Evolutionary conservation across 768 basidiomycete genomes (phyloP).

Genomic region (Baorangia bicolor): DNA sequence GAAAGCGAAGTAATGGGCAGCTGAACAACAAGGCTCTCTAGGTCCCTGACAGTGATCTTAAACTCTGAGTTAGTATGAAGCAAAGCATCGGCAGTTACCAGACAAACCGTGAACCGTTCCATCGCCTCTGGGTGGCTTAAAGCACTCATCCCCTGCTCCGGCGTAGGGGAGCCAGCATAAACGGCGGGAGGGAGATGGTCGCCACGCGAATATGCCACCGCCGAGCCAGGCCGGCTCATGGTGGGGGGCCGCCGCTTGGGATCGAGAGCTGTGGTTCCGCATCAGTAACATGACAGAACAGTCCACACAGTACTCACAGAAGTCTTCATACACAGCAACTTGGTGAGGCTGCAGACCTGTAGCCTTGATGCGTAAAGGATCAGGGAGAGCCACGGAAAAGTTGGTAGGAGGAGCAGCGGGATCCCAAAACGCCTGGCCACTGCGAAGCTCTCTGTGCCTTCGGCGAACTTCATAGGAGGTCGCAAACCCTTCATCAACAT

Average conservation of each 20-base stretch:
- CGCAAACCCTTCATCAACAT: slow-evolving; percentile 89
- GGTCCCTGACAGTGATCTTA: slow-evolving; percentile 46
- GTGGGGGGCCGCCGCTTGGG: slow-evolving; percentile 49
- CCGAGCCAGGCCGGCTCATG: slow-evolving; percentile 68
- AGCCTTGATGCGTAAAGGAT: slow-evolving; percentile 82
- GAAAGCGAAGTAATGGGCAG: slow-evolving; percentile 70
- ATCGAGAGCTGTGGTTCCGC: slow-evolving; percentile 45
- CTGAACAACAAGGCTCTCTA: slow-evolving; percentile 79
- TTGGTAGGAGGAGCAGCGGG: slow-evolving; percentile 66
- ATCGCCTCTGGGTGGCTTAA: slow-evolving; percentile 79
- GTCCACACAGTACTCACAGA: slow-evolving; percentile 48
- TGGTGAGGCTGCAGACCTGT: slow-evolving; percentile 82
- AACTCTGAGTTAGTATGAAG: slow-evolving; percentile 2
- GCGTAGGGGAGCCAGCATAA: slow-evolving; percentile 62
- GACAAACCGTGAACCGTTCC: slow-evolving; percentile 79
- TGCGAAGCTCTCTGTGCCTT: slow-evolving; percentile 82
- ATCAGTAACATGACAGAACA: slow-evolving; percentile 12
- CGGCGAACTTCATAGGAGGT: slow-evolving; percentile 80
- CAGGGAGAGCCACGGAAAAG: slow-evolving; percentile 75
- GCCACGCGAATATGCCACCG: slow-evolving; percentile 59
- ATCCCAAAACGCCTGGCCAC: slow-evolving; percentile 86
- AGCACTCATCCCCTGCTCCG: slow-evolving; percentile 50
- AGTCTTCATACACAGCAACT: slow-evolving; percentile 92
- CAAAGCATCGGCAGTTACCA: background rate
- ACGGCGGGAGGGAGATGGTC: slow-evolving; percentile 43